Percentiles rank a stretch among this genome's conserved stretches.
These are phyloP conservation scores for Penicillium steckii DNA, from an alignment of 495 filamentous ascomycete species.

Conservation along the genomic window DNA sequence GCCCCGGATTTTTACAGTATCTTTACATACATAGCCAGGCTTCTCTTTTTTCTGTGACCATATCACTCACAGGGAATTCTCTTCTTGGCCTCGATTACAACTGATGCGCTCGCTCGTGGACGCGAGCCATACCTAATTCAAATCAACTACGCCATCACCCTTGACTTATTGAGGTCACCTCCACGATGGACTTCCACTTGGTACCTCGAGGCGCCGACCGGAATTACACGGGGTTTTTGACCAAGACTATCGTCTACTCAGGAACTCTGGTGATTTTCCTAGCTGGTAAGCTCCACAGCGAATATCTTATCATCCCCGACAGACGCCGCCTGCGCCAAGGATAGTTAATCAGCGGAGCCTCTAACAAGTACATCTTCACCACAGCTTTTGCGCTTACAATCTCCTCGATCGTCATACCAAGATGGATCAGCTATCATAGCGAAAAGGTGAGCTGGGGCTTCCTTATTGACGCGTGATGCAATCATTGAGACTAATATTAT, in stretches of 20 bases:
- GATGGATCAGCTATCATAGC: constrained; percentile 76
- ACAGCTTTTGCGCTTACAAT: constrained; percentile 78
- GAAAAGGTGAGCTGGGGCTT: constrained; percentile 44
- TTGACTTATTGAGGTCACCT: background rate
- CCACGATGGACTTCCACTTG: constrained; percentile 43
- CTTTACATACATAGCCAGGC: too few relatives aligned
- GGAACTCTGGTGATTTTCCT: constrained; percentile 57
- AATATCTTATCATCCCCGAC: background rate
- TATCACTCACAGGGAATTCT: too few relatives aligned
- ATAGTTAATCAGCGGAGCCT: background rate
- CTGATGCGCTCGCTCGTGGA: constrained; percentile 7
- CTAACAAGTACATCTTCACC: constrained; percentile 6
- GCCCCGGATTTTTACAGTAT: too few relatives aligned
- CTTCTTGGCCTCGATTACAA: background rate
- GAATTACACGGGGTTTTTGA: constrained; percentile 49
- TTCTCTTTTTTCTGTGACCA: too few relatives aligned
- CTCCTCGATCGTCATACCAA: constrained; percentile 67
- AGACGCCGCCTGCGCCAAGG: background rate
- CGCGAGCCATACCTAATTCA: constrained; percentile 13
- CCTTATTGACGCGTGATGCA: background rate
- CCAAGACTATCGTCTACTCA: constrained; percentile 57
- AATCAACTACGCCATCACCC: constrained; percentile 9
- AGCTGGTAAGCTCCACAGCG: constrained; percentile 50
- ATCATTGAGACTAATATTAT: background rate
- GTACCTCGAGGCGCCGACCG: constrained; percentile 41